Evolutionary conservation across 2,329 filamentous ascomycete genomes (phyloP).

Genomic region (Gremmenia infestans): DNA sequence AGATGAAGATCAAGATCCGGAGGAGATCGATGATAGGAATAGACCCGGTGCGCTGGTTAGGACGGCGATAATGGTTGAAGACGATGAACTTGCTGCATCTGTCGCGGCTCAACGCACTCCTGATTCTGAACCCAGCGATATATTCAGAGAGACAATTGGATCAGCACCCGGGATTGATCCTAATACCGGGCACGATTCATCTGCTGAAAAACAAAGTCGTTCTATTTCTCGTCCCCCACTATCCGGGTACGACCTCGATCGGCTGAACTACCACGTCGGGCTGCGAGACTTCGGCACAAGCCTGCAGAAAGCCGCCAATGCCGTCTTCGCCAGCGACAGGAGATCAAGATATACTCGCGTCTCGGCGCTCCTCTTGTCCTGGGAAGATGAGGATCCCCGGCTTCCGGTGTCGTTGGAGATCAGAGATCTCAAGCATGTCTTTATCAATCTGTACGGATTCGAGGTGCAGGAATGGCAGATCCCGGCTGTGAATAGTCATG

Average conservation of each 20-base stretch:
- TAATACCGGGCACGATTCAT: background rate
- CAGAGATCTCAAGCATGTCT: slow-evolving; percentile 46
- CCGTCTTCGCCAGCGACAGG: slow-evolving; percentile 55
- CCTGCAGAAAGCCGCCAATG: slow-evolving; percentile 59
- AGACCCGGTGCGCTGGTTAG: background rate
- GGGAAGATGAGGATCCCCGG: slow-evolving; percentile 47
- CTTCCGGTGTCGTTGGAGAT: slow-evolving; percentile 47
- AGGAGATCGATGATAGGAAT: background rate
- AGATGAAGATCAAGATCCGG: background rate
- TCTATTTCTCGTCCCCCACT: background rate
- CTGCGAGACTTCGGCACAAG: slow-evolving; percentile 26
- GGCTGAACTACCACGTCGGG: slow-evolving; percentile 13
- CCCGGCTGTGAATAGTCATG: slow-evolving; percentile 48
- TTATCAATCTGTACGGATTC: slow-evolving; percentile 53
- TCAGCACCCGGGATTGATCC: background rate
- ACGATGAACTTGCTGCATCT: background rate
- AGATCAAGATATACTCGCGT: slow-evolving; percentile 48
- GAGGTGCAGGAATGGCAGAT: slow-evolving; percentile 54
- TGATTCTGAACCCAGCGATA: background rate
- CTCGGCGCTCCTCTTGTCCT: slow-evolving; percentile 52
- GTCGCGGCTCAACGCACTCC: no score
- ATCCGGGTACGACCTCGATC: slow-evolving; percentile 1
- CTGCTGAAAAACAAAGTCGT: background rate
- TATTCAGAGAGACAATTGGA: background rate
- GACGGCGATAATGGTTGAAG: background rate